Percentiles rank a stretch among this genome's conserved stretches.
These are phyloP conservation scores for Ploettnerulaceae sp. DNA, from an alignment of 2,329 filamentous ascomycete species.

Conservation along the genomic window DNA sequence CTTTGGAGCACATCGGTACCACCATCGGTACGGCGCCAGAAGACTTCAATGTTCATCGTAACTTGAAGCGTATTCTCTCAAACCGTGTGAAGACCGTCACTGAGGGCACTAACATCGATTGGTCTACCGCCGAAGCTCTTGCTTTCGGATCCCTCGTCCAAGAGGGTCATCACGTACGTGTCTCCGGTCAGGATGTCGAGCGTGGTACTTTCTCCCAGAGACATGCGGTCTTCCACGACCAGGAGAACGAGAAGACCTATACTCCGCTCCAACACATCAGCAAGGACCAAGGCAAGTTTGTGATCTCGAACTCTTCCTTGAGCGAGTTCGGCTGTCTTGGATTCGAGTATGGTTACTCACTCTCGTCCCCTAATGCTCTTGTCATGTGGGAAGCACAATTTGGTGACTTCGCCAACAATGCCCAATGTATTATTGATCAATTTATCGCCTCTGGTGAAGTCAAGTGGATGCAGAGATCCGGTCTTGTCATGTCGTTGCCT, in stretches of 20 bases:
- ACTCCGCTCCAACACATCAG: conserved; percentile 86
- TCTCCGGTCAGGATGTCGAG: conserved; percentile 98
- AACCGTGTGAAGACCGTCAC: conserved; percentile 87
- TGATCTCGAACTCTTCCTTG: conserved; percentile 92
- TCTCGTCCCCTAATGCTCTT: conserved; percentile 92
- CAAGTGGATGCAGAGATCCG: conserved; percentile 98
- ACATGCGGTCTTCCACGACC: conserved; percentile 95
- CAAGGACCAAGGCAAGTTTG: conserved; percentile 90
- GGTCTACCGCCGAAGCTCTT: conserved; percentile 93
- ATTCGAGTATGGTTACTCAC: conserved; percentile 97
- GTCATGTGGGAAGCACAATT: conserved; percentile 99
- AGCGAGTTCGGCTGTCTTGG: conserved; percentile 71
- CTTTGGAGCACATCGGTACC: conserved; percentile 75
- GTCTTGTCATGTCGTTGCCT: conserved; percentile 90
- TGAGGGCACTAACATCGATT: conserved; percentile 94
- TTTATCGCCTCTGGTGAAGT: conserved; percentile 96
- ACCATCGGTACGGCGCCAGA: conserved; percentile 76
- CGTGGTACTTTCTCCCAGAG: conserved; percentile 99
- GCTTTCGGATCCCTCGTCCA: conserved; percentile 87
- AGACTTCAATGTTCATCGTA: conserved; percentile 84
- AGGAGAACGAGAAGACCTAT: conserved; percentile 88
- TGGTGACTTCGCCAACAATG: conserved; percentile 99
- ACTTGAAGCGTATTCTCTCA: conserved; percentile 91
- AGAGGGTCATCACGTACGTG: conserved; percentile 94
- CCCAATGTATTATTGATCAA: conserved; percentile 97